phyloP scores from a whole-genome alignment of 352 stramenopile species.

The Phytophthora citricola region DNA sequence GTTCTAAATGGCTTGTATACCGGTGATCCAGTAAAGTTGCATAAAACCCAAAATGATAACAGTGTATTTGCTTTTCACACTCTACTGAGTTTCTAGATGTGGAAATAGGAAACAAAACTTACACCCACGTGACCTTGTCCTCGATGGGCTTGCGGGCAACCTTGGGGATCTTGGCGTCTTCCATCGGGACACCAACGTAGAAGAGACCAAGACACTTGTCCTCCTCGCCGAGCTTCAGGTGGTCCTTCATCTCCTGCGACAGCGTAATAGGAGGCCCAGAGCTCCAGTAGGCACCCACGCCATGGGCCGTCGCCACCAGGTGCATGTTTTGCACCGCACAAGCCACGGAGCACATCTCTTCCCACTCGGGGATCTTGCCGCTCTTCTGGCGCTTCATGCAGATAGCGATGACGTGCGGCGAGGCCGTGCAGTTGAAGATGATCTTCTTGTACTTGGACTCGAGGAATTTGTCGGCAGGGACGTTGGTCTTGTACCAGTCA shows the following conservation, averaged over 20 bases:
- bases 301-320: slow-evolving; percentile 67
- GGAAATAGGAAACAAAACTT: slow-evolving; percentile 11
- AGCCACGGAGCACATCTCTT: slow-evolving; percentile 79
- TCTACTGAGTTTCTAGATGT: slow-evolving; percentile 9
- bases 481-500: slow-evolving; percentile 70
- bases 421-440: slow-evolving; percentile 66
- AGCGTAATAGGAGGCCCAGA: slow-evolving; percentile 65
- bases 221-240: slow-evolving; percentile 66
- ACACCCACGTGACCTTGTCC: slow-evolving; percentile 78
- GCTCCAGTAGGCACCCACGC: slow-evolving; percentile 88
- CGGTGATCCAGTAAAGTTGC: too few relatives aligned
- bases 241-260: slow-evolving; percentile 85
- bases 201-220: slow-evolving; percentile 88
- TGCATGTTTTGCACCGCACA: slow-evolving; percentile 90
- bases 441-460: slow-evolving; percentile 86
- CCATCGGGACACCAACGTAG: slow-evolving; percentile 80
- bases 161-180: slow-evolving; percentile 48
- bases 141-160: slow-evolving; percentile 71
- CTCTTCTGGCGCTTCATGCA: slow-evolving; percentile 89
- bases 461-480: slow-evolving; percentile 74
- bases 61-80: slow-evolving; percentile 9
- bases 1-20: slow-evolving; percentile 1
- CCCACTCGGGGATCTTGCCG: slow-evolving; percentile 80
- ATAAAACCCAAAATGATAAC: background rate
- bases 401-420: slow-evolving; percentile 85